Conservation (phyloP, 2,329 filamentous ascomycete species). For the Ceratocystis alfenasii region DNA sequence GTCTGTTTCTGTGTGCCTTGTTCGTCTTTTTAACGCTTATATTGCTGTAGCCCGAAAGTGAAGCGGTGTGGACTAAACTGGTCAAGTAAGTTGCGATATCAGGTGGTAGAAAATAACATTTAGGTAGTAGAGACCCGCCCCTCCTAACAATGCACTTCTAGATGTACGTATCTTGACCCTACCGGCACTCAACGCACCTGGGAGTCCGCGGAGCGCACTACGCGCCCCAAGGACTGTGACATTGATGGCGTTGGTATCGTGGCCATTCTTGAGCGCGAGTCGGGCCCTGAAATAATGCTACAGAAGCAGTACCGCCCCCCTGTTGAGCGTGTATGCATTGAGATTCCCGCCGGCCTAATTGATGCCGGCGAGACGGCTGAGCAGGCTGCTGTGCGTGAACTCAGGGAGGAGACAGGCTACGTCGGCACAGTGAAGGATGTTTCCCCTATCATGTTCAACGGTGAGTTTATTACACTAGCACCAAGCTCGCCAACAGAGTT, state of each 20-base stretch:
- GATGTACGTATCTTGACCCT: constrained; percentile 53
- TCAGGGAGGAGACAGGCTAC: constrained; percentile 57
- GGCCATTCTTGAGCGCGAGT: constrained; percentile 49
- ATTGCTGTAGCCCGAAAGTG: constrained; percentile 33
- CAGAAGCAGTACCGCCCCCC: constrained; percentile 58
- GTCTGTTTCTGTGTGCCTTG: neutral
- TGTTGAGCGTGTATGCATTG: constrained; percentile 46
- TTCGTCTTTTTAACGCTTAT: neutral
- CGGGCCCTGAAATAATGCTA: constrained; percentile 45
- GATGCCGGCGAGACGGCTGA: constrained; percentile 51
- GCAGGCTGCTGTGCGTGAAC: constrained; percentile 49
- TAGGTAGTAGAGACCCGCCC: too few relatives aligned
- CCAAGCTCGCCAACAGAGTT: neutral
- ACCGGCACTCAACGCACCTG: constrained; percentile 48
- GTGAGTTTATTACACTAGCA: constrained; percentile 25
- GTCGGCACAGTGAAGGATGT: constrained; percentile 43
- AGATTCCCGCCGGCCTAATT: constrained; percentile 52
- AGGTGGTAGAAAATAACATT: too few relatives aligned
- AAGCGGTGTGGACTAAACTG: constrained; percentile 50
- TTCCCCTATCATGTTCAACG: constrained; percentile 56
- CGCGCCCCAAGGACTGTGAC: constrained; percentile 46
- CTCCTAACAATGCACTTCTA: constrained; percentile 26
- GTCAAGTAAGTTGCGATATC: constrained; percentile 36
- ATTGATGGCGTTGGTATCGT: constrained; percentile 66
- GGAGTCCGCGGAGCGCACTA: constrained; percentile 62